Conservation (phyloP, 2,329 filamentous ascomycete species). For the Calonectria honghensis region DNA sequence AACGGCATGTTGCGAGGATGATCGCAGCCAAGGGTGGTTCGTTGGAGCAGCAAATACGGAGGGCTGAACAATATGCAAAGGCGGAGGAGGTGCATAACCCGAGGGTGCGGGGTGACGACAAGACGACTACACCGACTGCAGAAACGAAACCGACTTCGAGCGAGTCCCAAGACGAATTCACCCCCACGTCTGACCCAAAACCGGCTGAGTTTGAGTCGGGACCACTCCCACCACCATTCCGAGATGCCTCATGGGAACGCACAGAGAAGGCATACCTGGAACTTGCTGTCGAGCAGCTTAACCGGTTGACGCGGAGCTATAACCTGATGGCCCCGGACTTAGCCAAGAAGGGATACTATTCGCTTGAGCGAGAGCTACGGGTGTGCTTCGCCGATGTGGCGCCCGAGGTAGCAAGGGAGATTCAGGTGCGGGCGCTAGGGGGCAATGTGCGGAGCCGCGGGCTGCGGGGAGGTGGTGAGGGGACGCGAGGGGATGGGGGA, state of each 20-base stretch:
- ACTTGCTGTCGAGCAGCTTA: slow-evolving; percentile 85
- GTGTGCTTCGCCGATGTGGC: slow-evolving; percentile 92
- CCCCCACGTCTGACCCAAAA: slow-evolving; percentile 14
- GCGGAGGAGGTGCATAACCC: slow-evolving; percentile 83
- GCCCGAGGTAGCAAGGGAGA: slow-evolving; percentile 82
- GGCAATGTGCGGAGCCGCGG: slow-evolving; percentile 61
- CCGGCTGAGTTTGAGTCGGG: slow-evolving; percentile 15
- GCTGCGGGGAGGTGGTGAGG: slow-evolving; percentile 55
- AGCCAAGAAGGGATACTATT: slow-evolving; percentile 94
- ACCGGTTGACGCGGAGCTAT: slow-evolving; percentile 88
- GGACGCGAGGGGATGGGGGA: slow-evolving; percentile 63
- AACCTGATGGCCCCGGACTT: slow-evolving; percentile 95
- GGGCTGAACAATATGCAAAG: slow-evolving; percentile 83
- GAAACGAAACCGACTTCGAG: slow-evolving; percentile 1
- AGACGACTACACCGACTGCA: slow-evolving; percentile 64
- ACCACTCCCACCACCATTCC: slow-evolving; percentile 75
- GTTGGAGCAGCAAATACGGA: slow-evolving; percentile 81
- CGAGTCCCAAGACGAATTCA: neutral
- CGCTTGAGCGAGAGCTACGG: slow-evolving; percentile 86
- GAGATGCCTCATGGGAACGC: slow-evolving; percentile 85
- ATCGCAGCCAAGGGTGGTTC: slow-evolving; percentile 87
- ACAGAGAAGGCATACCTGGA: slow-evolving; percentile 85
- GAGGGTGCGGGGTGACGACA: slow-evolving; percentile 63
- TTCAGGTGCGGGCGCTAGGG: slow-evolving; percentile 78
- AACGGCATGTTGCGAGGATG: slow-evolving; percentile 84